Evolutionary conservation across 164 flowering plant species (phyloP), one percentile per base, ranked within the genome.

Genomic region (Tetrastigma voinierianum): DNA sequence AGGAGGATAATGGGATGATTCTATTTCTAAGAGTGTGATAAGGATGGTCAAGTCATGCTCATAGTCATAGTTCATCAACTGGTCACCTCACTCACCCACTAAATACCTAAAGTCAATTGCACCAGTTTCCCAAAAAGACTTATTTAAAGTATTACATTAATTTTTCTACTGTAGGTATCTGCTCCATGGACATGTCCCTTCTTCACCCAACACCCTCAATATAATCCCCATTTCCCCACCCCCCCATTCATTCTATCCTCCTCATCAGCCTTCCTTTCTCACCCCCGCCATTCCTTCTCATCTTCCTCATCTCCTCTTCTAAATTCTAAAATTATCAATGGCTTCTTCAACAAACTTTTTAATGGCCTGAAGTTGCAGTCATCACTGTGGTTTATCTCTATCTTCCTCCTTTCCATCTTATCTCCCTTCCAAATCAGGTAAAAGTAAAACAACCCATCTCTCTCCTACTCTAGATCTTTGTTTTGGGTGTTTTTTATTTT

Each of bases 341-440:
- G 78, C 84, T 57, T 54, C 71, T 48, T 46, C 77, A 61, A 70
- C 64, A 66, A 68, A 52, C 69, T n/a, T n/a, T n/a, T n/a, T n/a
- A n/a, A 46, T 46, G 46, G 49, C 40, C 67, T 68, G 16, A 65
- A 57, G 32, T 67, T 66, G 68, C 64, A 17, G 18, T 63, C 67
- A 65, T 63, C 67, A 61, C 72, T 46, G 32, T 71, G 25, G 46
- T 70, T 76, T 66, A 77, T 72, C 44, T 81, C 64, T 68, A 74
- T 57, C 67, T 59, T 43, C 68, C 76, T 65, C 51, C 74, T 18
- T n/a, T n/a, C n/a, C n/a, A n/a, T 53, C 74, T 65, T 7, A 1
- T 4, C 74, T 67, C 12, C 80, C 71, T 32, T 59, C 72, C 25
- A 63, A 65, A 52, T 66, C 81, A 83, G 82, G 84, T 78, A 77